Evolutionary conservation across 2,329 filamentous ascomycete species (phyloP).

Genomic region (Penicillium crustosum): DNA sequence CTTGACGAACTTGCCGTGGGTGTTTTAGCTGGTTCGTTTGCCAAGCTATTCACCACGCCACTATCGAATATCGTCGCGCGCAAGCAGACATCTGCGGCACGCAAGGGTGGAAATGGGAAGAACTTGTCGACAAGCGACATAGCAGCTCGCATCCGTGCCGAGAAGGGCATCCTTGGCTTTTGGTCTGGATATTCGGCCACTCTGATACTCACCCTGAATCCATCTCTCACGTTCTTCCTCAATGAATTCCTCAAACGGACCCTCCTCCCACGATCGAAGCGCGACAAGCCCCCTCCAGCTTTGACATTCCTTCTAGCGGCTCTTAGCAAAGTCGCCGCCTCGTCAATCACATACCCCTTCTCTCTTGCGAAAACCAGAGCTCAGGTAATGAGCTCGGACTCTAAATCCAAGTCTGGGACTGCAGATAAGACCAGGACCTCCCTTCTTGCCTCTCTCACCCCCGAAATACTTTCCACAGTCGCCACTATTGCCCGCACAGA

Average conservation of each 20-base stretch:
- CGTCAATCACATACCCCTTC: slow-evolving; percentile 78
- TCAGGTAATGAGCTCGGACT: slow-evolving; percentile 52
- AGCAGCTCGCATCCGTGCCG: slow-evolving; percentile 60
- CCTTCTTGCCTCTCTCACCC: slow-evolving; percentile 20
- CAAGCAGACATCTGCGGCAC: slow-evolving; percentile 66
- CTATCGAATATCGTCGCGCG: slow-evolving; percentile 78
- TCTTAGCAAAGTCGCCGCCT: slow-evolving; percentile 74
- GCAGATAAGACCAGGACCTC: slow-evolving; percentile 22
- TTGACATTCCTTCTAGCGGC: slow-evolving; percentile 69
- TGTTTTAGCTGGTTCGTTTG: slow-evolving; percentile 67
- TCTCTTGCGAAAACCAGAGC: slow-evolving; percentile 79
- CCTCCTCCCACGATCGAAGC: slow-evolving; percentile 55
- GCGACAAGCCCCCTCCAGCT: slow-evolving; percentile 53
- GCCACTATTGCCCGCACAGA: slow-evolving; percentile 60
- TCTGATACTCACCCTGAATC: slow-evolving; percentile 78
- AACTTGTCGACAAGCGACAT: slow-evolving; percentile 55
- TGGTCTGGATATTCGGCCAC: slow-evolving; percentile 87
- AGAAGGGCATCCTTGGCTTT: slow-evolving; percentile 73
- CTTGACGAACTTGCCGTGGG: slow-evolving; percentile 74
- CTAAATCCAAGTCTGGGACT: slow-evolving; percentile 24
- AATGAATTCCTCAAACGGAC: slow-evolving; percentile 68
- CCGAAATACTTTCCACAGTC: slow-evolving; percentile 65
- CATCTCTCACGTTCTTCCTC: slow-evolving; percentile 80
- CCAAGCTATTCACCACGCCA: slow-evolving; percentile 75
- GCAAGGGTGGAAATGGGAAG: slow-evolving; percentile 11